A percentile compares a stretch with the other conserved stretches of the same genome.
Conservation (phyloP, 1,284 basidiomycete genomes). For the Ustilago sp. region DNA sequence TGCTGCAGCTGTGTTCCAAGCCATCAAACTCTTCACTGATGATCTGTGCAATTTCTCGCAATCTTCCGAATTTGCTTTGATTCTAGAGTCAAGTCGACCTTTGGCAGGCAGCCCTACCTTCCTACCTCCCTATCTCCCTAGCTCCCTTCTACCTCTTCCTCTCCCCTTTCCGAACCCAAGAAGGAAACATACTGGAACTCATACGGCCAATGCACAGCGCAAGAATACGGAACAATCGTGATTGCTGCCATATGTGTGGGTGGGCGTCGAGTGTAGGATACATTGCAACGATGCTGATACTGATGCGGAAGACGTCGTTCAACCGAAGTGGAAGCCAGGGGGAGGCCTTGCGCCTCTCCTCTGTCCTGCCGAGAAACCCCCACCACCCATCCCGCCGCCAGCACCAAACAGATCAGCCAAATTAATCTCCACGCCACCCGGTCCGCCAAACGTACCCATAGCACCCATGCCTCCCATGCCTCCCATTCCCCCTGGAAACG, state of each 20-base stretch:
- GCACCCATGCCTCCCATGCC: conserved; percentile 14
- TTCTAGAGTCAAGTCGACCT: not conserved
- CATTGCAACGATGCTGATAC: not conserved
- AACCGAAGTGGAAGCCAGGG: conserved; percentile 54
- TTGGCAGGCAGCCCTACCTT: conserved; percentile 11
- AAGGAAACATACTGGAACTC: no score
- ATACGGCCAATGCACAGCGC: no score
- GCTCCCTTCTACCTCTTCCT: not conserved
- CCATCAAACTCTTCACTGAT: conserved; percentile 43
- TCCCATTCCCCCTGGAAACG: conserved; percentile 35
- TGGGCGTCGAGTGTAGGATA: not conserved
- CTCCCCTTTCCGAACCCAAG: no score
- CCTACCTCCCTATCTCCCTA: conserved; percentile 24
- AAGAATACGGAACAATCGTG: no score
- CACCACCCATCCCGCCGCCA: conserved; percentile 54
- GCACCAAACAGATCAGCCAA: conserved; percentile 66
- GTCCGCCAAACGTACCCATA: conserved; percentile 51
- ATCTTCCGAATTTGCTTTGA: not conserved
- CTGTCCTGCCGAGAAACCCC: conserved; percentile 22
- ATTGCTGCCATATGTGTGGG: no score
- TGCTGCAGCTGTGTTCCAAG: conserved; percentile 11
- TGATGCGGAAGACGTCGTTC: not conserved
- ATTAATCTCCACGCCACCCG: conserved; percentile 61
- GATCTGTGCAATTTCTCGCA: conserved; percentile 23
- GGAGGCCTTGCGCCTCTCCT: conserved; percentile 41